Evolutionary conservation across 441 rosid genomes (phyloP).

Genomic region (Manihot esculenta): DNA sequence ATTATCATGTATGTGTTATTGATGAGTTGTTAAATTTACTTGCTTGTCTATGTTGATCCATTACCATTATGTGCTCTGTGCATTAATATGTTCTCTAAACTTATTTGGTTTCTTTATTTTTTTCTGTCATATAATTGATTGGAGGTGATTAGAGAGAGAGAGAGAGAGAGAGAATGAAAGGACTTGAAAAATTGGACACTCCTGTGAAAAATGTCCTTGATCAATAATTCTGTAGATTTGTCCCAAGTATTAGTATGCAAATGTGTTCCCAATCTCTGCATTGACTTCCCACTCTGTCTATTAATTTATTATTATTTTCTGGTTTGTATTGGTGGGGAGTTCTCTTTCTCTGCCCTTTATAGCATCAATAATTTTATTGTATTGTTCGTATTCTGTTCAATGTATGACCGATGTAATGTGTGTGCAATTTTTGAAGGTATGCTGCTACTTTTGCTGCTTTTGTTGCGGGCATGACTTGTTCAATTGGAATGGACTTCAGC

Average conservation of each 20-base stretch:
- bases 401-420: slow-evolving; percentile 24
- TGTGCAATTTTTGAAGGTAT: slow-evolving; percentile 50
- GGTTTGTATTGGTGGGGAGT: no score
- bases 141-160: no score
- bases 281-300: background rate
- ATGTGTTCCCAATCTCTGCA: background rate
- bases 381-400: background rate
- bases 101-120: slow-evolving; percentile 2
- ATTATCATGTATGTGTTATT: background rate
- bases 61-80: background rate
- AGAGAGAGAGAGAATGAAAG: no score
- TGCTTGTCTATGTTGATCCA: background rate
- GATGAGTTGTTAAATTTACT: background rate
- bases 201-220: background rate
- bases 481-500: slow-evolving; percentile 79
- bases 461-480: slow-evolving; percentile 86
- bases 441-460: slow-evolving; percentile 83
- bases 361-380: background rate
- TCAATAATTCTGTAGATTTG: background rate
- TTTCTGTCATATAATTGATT: background rate
- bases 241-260: background rate
- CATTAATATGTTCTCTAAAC: background rate
- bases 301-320: background rate
- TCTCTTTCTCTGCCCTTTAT: background rate
- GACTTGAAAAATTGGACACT: background rate